phyloP scores from a whole-genome alignment of 2,329 filamentous ascomycete species.

The Neoscytalidium dimidiatum region DNA sequence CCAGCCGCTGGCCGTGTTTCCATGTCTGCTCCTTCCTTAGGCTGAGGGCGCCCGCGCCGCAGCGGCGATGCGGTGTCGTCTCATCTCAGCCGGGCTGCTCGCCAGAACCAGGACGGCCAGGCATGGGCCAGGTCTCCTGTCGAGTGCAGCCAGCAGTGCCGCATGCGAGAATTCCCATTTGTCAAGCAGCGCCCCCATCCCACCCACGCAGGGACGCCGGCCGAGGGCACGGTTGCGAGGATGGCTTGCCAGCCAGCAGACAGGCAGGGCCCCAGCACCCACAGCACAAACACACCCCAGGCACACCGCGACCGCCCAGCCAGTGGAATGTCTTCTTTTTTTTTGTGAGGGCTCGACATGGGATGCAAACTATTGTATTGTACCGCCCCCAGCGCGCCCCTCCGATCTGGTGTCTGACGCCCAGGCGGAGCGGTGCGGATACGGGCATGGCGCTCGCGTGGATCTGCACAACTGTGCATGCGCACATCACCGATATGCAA shows the following conservation, averaged over 20 bases:
- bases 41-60: background rate
- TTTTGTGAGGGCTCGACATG: background rate
- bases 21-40: background rate
- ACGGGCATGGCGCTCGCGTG: background rate
- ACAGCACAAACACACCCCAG: conserved; percentile 3
- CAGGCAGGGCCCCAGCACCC: background rate
- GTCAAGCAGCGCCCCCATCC: background rate
- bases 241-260: conserved; percentile 2
- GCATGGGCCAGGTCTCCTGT: conserved; percentile 1
- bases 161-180: conserved; percentile 11
- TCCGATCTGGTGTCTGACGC: background rate
- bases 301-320: background rate
- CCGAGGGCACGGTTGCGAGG: conserved; percentile 8
- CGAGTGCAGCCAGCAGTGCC: background rate
- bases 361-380: background rate
- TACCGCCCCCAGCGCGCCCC: too few relatives aligned
- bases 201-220: conserved; percentile 13
- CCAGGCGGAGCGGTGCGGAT: background rate
- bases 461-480: background rate
- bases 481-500: background rate
- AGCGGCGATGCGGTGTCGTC: conserved; percentile 9
- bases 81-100: conserved; percentile 6
- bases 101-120: too few relatives aligned
- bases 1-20: background rate
- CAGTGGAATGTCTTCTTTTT: too few relatives aligned